Base-by-base conservation (phyloP, 441 rosid species). In the Gossypium schwendimanii region DNA sequence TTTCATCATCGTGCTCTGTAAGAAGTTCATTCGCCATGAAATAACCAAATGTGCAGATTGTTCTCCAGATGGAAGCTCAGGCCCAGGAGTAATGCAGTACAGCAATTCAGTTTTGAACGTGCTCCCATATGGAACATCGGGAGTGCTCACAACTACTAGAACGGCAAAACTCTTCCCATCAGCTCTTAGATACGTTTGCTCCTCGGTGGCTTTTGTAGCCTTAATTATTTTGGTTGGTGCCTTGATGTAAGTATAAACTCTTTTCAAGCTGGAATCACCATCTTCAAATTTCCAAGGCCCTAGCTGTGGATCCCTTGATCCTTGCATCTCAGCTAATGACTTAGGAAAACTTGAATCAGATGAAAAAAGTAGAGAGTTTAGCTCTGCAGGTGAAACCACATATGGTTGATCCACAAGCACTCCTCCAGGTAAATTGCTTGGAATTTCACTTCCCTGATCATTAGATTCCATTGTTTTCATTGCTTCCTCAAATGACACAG, bases 1-100 rank as follows among this genome's bases (percentile, higher is more conserved):
- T 85, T 81, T 91, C 96, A 92, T 92, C 92, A 92, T 94, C 20
- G 97, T 87, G 81, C 90, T 87, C 83, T 92, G 98, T 73, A 91
- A 73, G 76, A 92, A 94, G 82, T 92, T 94, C 84, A 87, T 81
- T 44, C 96, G 79, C 99, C 99, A 94, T 0, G 99, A 94, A 73
- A 94, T 73, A 7, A 86, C 89, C 81, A 94, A 80, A 76, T 80
- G 88, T 20, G 98, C 87, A 81, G 89, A 87, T 53, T 84, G 87
- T 69, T 88, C 97, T 63, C 91, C 94, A n/a, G 96, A 91, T 64
- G 91, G 88, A 74, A 92, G 80, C 85, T 91, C 95, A 3, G 98
- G 94, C 7, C 98, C 97, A 58, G 96, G 91, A 23, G 83, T 76
- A 70, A 95, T 88, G 85, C 94, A 81, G 83, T 84, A 91, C 50